phyloP scores from a whole-genome alignment of 1,284 basidiomycete species.

The Cutaneotrichosporon daszewskae region DNA sequence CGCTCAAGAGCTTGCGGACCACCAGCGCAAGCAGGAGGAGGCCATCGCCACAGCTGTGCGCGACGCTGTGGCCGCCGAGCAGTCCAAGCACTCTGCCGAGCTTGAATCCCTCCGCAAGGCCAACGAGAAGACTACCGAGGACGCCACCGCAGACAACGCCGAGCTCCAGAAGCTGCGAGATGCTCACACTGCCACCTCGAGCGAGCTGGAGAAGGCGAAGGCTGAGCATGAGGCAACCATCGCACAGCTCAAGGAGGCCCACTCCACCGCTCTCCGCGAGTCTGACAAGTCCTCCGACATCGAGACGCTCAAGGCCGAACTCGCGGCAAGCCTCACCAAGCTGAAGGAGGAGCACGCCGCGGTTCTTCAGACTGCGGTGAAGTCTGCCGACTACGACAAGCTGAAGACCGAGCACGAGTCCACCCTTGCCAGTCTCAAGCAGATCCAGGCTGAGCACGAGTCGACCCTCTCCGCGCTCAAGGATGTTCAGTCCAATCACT shows the following conservation, averaged over 20 bases:
- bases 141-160: background rate
- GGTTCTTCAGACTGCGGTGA: too few relatives aligned
- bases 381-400: slow-evolving; percentile 1
- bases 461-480: background rate
- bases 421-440: background rate
- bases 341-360: too few relatives aligned
- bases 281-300: too few relatives aligned
- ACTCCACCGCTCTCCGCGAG: too few relatives aligned
- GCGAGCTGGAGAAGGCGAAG: too few relatives aligned
- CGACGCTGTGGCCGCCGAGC: too few relatives aligned
- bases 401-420: background rate
- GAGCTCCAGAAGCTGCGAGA: slow-evolving; percentile 13
- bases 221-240: background rate
- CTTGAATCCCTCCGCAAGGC: too few relatives aligned
- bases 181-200: background rate
- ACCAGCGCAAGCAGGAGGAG: slow-evolving; percentile 1
- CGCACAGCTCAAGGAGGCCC: background rate
- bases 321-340: too few relatives aligned
- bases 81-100: too few relatives aligned
- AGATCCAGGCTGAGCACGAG: background rate
- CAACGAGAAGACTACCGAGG: background rate
- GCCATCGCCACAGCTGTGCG: background rate
- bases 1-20: background rate
- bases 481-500: background rate
- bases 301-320: background rate